Evolutionary conservation across 2,329 filamentous ascomycete genomes (phyloP), one percentile per base, ranked within the genome.

Genomic region (Amylocarpus encephaloides): DNA sequence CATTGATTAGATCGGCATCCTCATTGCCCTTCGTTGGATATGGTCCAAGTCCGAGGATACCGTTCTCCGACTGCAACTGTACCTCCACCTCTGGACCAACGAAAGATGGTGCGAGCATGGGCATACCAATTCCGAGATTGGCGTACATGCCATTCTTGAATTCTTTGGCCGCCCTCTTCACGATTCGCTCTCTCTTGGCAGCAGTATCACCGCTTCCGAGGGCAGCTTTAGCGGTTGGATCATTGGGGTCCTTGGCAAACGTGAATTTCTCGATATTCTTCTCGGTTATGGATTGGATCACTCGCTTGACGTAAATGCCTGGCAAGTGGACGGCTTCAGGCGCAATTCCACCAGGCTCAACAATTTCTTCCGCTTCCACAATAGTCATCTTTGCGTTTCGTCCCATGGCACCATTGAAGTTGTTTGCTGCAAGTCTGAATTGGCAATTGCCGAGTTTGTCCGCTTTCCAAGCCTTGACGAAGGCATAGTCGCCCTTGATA

Each of bases 71-170:
- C 73, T 95, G 85, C 55, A 90, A 73, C 69, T 86, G 83, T 26
- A 92, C 89, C 67, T 92, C 85, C 43, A 91, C 83, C 45, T 85
- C 84, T 35, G 83, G 75, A 42, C 83, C 83, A 46, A 95, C 87
- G 64, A 93, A 95, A 49, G 80, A 85, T 1, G 90, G 88, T 1
- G 89, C 90, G 47, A 94, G 79, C 83, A 94, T 93, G 49, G 90
- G 90, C 88, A 95, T 95, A 52, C 90, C 90, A 59, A 95, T 94
- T 54, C 90, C 90, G 50, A 95, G 72, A 70, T 95, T 95, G 62
- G 88, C 89, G 68, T 94, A 94, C 88, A 93, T 93, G 71, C 89
- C 89, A 69, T 94, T 91, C 77, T 92, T 88, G 73, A 95, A 91
- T 71, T 94, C 89, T 74, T 91, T 91, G 43, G 89, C 88, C 0